Percentiles rank a stretch among this genome's conserved stretches.
These are phyloP conservation scores for Allium cepa DNA, from an alignment of 106 monocot species.

Conservation along the genomic window DNA sequence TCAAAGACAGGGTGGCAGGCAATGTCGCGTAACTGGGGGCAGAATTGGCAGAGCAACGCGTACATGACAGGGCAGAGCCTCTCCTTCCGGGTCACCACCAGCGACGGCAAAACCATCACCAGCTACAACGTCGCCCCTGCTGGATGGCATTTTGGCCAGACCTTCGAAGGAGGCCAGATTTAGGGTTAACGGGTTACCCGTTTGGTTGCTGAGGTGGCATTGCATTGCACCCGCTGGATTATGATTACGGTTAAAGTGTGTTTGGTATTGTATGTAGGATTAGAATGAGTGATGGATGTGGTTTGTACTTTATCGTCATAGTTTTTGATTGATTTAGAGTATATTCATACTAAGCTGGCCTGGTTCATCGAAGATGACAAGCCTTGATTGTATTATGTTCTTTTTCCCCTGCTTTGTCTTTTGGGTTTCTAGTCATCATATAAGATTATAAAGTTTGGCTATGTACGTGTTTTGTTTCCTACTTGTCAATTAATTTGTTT, in stretches of 20 bases:
- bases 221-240: constrained; percentile 7
- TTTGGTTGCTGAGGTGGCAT: constrained; percentile 7
- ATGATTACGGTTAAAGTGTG: background rate
- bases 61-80: constrained; percentile 61
- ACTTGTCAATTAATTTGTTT: too few species aligned
- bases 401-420: too few species aligned
- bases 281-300: too few species aligned
- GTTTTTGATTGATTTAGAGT: too few species aligned
- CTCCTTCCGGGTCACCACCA: constrained; percentile 74
- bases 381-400: too few species aligned
- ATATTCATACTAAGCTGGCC: too few species aligned
- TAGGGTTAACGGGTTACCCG: constrained; percentile 1
- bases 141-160: constrained; percentile 74
- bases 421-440: too few species aligned
- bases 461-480: too few species aligned
- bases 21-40: constrained; percentile 80
- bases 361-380: too few species aligned
- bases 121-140: constrained; percentile 45
- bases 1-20: constrained; percentile 54
- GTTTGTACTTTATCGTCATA: too few species aligned
- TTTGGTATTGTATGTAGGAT: too few species aligned
- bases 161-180: constrained; percentile 38
- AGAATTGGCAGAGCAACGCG: constrained; percentile 86
- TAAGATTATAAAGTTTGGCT: too few species aligned
- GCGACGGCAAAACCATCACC: constrained; percentile 52